Base-by-base conservation (phyloP, 23 red algal species). In the Gracilaria gracilis region DNA sequence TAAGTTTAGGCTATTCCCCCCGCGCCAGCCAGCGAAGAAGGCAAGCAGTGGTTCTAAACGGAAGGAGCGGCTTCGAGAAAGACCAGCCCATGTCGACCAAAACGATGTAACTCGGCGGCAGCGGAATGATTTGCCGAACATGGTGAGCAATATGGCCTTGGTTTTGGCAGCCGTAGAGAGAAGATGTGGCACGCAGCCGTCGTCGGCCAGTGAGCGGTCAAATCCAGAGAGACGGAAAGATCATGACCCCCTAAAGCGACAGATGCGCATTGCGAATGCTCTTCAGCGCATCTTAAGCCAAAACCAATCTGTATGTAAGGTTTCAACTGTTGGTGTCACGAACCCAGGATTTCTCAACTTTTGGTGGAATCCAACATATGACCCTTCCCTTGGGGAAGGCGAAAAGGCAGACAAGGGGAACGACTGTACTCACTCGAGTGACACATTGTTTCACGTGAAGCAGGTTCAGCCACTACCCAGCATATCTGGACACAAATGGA, bases 291-390 rank as follows among this genome's bases (percentile, higher is more conserved):
- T 42, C 14, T 23, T 87, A 5, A 0, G 42, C 32, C 39, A 31
- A 48, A 48, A 77, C 72, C 72, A 51, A 31, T 31, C 40, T 31
- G 12, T 50, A 13, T 48, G 13, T 19, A 2, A 5, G 8, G 17
- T 49, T 15, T 7, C 72, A 51, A 28, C 20, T 28, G 72, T 50
- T 0, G 33, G 67, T 23, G 72, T 77, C 0, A 62, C 81, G 46
- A 36, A 58, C 25, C 89, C 89, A 21, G 89, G 89, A 11, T 93
- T 93, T 84, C 21, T 93, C n/a, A 93, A 93, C 80, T 91, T 82
- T 65, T 77, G 72, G 72, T 77, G 39, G 39, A 25, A 25, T 27
- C 21, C 38, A 28, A 40, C 72, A 12, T 40, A 77, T 15, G 27
- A 51, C 14, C 12, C 72, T 50, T 28, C 72, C 0, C 12, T 1